Base-by-base conservation (phyloP, 352 stramenopile genomes). In the Globisporangium uncinulatum region DNA sequence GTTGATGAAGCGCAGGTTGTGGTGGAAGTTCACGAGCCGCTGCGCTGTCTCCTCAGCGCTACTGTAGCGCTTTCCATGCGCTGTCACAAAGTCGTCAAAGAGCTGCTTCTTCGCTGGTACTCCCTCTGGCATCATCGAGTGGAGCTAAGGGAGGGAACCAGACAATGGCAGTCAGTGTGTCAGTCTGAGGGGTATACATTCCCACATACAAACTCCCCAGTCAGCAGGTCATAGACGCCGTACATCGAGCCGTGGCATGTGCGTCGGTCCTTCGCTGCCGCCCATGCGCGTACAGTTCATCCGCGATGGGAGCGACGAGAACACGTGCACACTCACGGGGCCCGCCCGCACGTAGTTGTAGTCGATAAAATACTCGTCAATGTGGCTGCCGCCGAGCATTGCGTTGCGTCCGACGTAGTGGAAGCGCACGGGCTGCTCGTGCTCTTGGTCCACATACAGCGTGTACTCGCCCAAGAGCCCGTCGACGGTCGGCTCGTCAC, bases 331-430 rank as follows among this genome's bases (percentile, higher is more conserved):
- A 34, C 83, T 62, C 31, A 92, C 66, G 11, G 83, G 74, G 0
- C 82, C 83, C 53, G 79, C 80, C 41, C 84, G 83, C 19, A 96
- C 69, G 64, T 92, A 94, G 54, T 92, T 70, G 69, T 96, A 96
- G 62, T 96, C 85, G 51, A 96, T 56, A 54, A 77, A 93, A 67
- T 96, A 96, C 68, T 96, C 85, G 57, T 96, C 88, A 56, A 94
- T 89, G 68, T 96, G 88, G 56, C 83, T 94, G 5, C 83, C 86
- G 21, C 86, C 84, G 13, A 96, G 68, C 71, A 95, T 80, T 0
- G 71, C 67, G 57, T 95, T 95, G 61, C 89, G 86, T 11, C 88
- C 88, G 0, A 94, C 62, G 54, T 92, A 96, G 56, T 95, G 79
- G 61, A 95, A 94, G 21, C 81, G 81, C 51, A 96, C 84, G 32